Base-by-base conservation (phyloP, 345 rosid species). In the Tarenaya hassleriana region DNA sequence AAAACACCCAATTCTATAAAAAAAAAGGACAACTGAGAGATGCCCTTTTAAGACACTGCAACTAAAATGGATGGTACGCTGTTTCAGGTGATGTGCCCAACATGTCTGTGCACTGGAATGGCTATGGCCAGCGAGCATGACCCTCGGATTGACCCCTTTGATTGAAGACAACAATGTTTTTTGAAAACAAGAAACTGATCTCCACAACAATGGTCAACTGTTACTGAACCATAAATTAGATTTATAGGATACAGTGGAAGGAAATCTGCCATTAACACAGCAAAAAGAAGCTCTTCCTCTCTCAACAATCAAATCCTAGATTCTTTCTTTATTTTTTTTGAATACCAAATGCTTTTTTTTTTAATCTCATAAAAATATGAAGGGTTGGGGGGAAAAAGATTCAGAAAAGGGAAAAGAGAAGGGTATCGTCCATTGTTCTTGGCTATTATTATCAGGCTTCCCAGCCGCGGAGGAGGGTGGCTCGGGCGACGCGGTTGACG, bases 91-190 rank as follows among this genome's bases (percentile, higher is more conserved):
- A 91, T 91, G 98, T 91, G 96, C 34, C 98, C 98, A 7, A 87
- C 96, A 38, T 91, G 98, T 72, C 92, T 91, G 17, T 91, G 98
- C 73, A 91, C 98, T 39, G 98, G 98, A 52, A 86, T 87, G 98
- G 96, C 96, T 37, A 91, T 91, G 98, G 98, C 96, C 8, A 91
- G 98, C 29, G 96, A 91, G 57, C 98, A 91, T 1, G 96, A 91
- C 60, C 96, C 92, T 7, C 70, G 96, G 13, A 87, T 91, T 2
- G 96, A 91, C 62, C 98, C 96, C 8, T 91, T 91, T 13, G 94
- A 84, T 39, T 91, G 75, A 75, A 67, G 29, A 24, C 2, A 5
- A 24, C 29, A 24, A 24, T 24, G 29, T 24, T 24, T n/a, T n/a
- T n/a, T n/a, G n/a, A n/a, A n/a, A n/a, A n/a, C n/a, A n/a, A n/a